A percentile compares a stretch with the other conserved stretches of the same genome.
These are phyloP conservation scores for Scorias spongiosa DNA, from an alignment of 2,329 filamentous ascomycete genomes.

Conservation along the genomic window DNA sequence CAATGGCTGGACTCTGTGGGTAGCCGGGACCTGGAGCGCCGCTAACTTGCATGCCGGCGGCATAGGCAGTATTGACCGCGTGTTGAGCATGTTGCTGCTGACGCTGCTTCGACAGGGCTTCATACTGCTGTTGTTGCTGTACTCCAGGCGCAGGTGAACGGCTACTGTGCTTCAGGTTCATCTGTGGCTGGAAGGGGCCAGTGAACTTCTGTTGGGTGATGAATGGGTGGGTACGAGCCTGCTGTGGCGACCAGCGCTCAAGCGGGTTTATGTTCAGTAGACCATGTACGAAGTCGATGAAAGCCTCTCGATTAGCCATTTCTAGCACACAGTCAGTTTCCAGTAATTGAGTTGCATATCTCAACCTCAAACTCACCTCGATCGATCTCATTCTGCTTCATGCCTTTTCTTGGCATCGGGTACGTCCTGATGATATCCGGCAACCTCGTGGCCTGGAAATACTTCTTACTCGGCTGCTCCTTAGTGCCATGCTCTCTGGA, in stretches of 20 bases:
- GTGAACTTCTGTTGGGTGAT: slow-evolving; percentile 98
- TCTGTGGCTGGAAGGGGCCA: slow-evolving; percentile 86
- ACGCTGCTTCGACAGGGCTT: slow-evolving; percentile 83
- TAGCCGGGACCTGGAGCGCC: slow-evolving; percentile 19
- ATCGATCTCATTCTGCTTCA: slow-evolving; percentile 95
- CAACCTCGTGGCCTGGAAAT: slow-evolving; percentile 85
- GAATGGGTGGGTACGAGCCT: slow-evolving; percentile 93
- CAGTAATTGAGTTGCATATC: not conserved
- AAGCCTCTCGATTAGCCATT: slow-evolving; percentile 94
- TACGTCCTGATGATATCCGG: slow-evolving; percentile 97
- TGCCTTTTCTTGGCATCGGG: slow-evolving; percentile 96
- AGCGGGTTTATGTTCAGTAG: slow-evolving; percentile 87
- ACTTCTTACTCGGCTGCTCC: slow-evolving; percentile 98
- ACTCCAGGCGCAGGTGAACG: slow-evolving; percentile 84
- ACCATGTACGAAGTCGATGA: slow-evolving; percentile 95
- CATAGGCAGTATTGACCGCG: slow-evolving; percentile 21
- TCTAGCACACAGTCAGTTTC: slow-evolving; percentile 39
- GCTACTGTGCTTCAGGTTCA: slow-evolving; percentile 85
- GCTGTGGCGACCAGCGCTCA: slow-evolving; percentile 93
- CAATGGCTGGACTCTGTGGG: slow-evolving; percentile 21
- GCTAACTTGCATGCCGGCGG: slow-evolving; percentile 15
- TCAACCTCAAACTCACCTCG: slow-evolving; percentile 48
- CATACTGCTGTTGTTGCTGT: slow-evolving; percentile 89
- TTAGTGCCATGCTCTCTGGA: slow-evolving; percentile 90
- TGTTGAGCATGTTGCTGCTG: slow-evolving; percentile 42